A percentile compares a stretch with the other conserved stretches of the same genome.
phyloP scores from a whole-genome alignment of 371 early-diverging fungal genomes.

The Mucor velutinosus region DNA sequence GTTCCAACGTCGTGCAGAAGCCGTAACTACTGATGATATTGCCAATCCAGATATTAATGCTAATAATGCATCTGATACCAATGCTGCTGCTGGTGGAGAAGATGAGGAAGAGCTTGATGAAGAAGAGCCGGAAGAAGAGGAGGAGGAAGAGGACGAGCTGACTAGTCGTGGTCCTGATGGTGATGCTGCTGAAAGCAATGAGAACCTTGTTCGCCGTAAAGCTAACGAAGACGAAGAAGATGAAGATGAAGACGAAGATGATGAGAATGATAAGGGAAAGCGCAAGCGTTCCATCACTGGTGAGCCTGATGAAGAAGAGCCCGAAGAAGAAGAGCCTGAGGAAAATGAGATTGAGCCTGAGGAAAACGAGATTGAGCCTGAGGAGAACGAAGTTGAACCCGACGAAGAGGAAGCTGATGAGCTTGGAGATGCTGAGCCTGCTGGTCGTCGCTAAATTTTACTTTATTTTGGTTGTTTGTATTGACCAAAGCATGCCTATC shows the following conservation, averaged over 20 bases:
- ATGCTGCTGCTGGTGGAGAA: not conserved
- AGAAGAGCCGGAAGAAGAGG: not conserved
- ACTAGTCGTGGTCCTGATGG: not conserved
- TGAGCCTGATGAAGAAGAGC: not conserved
- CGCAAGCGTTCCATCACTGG: not conserved
- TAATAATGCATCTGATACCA: not conserved
- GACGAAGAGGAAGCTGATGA: slow-evolving; percentile 2
- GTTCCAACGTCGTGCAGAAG: not conserved
- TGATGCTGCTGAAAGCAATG: not conserved
- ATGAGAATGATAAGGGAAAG: not conserved
- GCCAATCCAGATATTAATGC: not conserved
- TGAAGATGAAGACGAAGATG: not conserved
- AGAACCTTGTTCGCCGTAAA: not conserved
- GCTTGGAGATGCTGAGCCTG: not conserved
- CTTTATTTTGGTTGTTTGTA: not conserved
- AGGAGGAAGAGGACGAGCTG: not conserved
- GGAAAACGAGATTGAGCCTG: not conserved
- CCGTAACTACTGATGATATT: not conserved
- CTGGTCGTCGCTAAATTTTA: not conserved
- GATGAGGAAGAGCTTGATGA: not conserved
- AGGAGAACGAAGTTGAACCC: not conserved
- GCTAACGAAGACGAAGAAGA: not conserved
- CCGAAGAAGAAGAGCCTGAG: not conserved
- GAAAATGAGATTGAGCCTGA: not conserved
- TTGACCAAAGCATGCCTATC: not conserved